These are phyloP conservation scores for Pseudopyricularia cyperi DNA, from an alignment of 2,329 filamentous ascomycete species.

Conservation along the genomic window DNA sequence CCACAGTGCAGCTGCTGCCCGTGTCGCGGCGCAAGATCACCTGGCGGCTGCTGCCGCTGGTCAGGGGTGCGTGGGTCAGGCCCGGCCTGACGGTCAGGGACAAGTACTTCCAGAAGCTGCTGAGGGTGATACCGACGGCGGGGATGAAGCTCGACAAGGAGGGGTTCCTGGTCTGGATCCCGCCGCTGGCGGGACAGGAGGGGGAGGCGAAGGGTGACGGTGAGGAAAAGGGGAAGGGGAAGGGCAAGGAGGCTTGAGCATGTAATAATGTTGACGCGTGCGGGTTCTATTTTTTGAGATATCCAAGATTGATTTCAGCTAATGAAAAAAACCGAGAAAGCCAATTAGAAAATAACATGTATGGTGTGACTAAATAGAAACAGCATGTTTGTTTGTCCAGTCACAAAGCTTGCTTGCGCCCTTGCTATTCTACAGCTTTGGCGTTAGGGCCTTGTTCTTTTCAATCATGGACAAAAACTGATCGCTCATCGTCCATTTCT, in stretches of 20 bases:
- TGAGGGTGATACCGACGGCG: slow-evolving; percentile 69
- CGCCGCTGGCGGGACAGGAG: slow-evolving; percentile 22
- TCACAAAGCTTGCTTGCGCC: neutral
- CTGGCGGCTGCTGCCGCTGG: slow-evolving; percentile 61
- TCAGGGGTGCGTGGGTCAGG: slow-evolving; percentile 52
- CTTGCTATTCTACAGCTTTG: neutral
- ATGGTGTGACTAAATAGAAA: too few species aligned
- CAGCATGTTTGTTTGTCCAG: too few species aligned
- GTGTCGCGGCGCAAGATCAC: slow-evolving; percentile 61
- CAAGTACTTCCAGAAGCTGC: slow-evolving; percentile 83
- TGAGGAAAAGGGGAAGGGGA: neutral
- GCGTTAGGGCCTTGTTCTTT: neutral
- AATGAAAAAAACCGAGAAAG: too few species aligned
- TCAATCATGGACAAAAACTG: slow-evolving; percentile 27
- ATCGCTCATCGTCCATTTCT: slow-evolving; percentile 44
- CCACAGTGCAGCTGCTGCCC: slow-evolving; percentile 68
- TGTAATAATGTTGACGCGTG: neutral
- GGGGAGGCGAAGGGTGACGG: slow-evolving; percentile 4
- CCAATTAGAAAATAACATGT: too few species aligned
- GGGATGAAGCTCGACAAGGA: slow-evolving; percentile 60
- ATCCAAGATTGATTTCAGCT: neutral
- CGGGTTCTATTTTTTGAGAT: neutral
- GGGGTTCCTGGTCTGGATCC: slow-evolving; percentile 50
- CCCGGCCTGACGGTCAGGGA: slow-evolving; percentile 70
- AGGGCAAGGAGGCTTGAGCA: neutral